phyloP scores from a whole-genome alignment of 2,329 filamentous ascomycete genomes.

The Knufia petricola region DNA sequence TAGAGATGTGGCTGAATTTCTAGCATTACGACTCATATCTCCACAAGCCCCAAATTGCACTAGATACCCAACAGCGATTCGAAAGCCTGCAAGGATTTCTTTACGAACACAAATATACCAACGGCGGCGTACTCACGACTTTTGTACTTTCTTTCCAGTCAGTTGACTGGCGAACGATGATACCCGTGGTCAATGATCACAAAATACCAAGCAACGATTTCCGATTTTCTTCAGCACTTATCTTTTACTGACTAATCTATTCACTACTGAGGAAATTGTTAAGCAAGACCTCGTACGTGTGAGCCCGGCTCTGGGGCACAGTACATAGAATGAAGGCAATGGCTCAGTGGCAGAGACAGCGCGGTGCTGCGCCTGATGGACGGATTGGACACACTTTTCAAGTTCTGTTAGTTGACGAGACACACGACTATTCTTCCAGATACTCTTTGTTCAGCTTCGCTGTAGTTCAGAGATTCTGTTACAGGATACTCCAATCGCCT shows the following conservation, averaged over 20 bases:
- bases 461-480: constrained; percentile 9
- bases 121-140: constrained; percentile 12
- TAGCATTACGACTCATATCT: constrained; percentile 10
- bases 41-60: constrained; percentile 15
- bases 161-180: constrained; percentile 3
- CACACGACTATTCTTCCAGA: constrained; percentile 21
- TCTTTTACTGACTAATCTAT: background rate
- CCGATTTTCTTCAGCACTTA: background rate
- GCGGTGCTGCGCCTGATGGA: constrained; percentile 18
- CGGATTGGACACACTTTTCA: constrained; percentile 10
- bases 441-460: constrained; percentile 14
- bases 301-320: background rate
- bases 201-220: background rate
- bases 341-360: background rate
- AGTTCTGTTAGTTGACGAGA: constrained; percentile 16
- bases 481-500: constrained; percentile 2
- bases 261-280: background rate
- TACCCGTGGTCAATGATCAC: constrained; percentile 5
- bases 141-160: constrained; percentile 3
- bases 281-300: background rate
- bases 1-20: constrained; percentile 25
- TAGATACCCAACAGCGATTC: constrained; percentile 14
- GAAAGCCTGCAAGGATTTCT: constrained; percentile 6
- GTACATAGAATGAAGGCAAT: background rate
- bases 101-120: constrained; percentile 16